These are phyloP conservation scores for Acacia concinna DNA, from an alignment of 331 rosid species.

Conservation along the genomic window DNA sequence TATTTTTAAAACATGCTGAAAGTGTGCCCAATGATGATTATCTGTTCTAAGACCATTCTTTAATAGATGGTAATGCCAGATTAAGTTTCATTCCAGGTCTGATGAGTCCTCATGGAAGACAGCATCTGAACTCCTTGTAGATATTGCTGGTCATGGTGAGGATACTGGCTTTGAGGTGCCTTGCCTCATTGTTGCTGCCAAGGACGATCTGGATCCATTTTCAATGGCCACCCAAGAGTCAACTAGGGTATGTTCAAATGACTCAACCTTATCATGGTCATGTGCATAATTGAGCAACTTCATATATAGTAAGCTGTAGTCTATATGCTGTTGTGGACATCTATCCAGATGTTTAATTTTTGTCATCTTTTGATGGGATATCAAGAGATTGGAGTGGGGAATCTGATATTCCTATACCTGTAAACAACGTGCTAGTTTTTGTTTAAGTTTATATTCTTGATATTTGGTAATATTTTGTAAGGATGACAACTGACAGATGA, in stretches of 20 bases:
- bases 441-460: not conserved
- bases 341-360: not conserved
- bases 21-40: not conserved
- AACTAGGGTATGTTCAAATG: constrained; percentile 63
- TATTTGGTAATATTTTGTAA: not conserved
- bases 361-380: not conserved
- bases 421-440: not conserved
- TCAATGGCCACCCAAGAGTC: constrained; percentile 87
- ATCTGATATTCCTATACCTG: not conserved
- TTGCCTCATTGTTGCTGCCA: constrained; percentile 96
- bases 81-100: constrained; percentile 57
- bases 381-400: not conserved
- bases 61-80: constrained; percentile 14
- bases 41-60: constrained; percentile 8
- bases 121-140: constrained; percentile 74
- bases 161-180: constrained; percentile 96
- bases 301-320: not conserved
- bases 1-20: not conserved
- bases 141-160: constrained; percentile 93
- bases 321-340: not conserved
- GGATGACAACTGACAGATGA: not conserved
- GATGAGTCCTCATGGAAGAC: constrained; percentile 84
- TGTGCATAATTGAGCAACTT: constrained; percentile 5
- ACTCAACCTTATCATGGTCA: constrained; percentile 15
- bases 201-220: constrained; percentile 88